Evolutionary conservation across 163 green algal genomes (phyloP), one percentile per base, ranked within the genome.

Genomic region (Coccomyxa subellipsoidea): DNA sequence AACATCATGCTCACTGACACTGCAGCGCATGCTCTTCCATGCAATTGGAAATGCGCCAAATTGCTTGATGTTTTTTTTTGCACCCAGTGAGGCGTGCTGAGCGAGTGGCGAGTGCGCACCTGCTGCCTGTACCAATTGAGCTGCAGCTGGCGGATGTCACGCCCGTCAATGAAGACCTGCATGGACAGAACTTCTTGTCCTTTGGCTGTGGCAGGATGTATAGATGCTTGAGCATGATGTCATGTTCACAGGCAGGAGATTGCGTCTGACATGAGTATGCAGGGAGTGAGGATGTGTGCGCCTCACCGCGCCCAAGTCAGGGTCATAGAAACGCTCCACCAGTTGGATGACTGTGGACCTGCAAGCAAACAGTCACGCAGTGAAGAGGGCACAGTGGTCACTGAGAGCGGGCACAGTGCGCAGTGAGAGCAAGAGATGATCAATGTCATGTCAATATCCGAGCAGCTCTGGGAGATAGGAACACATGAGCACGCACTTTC

Each of bases 311-410:
- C 89, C 89, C 34, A 70, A 47, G 18, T 75, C 32, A 18, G 90
- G 84, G 73, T 98, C 94, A 78, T 98, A 98, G 84, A 96, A 98
- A 59, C 95, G 91, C 85, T 95, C 87, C 31, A 96, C 84, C 4
- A 98, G 88, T 38, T 86, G 83, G 15, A 98, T 86, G 25, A 96
- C 91, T 0, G 93, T 98, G 38, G 79, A 91, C 66, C 66, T 73
- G 66, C 8, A 34, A 23, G 47, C 47, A 59, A 8, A 8, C 39
- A 59, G 47, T 59, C 47, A 59, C 47, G 8, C 47, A 59, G 15
- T 59, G 5, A 59, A 8, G 1, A 2, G 47, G 47, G n/a, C n/a
- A n/a, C n/a, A n/a, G n/a, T n/a, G n/a, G n/a, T n/a, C n/a, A n/a
- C n/a, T n/a, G n/a, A n/a, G n/a, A n/a, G n/a, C n/a, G n/a, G n/a